Percentiles rank a stretch among this genome's conserved stretches.
Evolutionary conservation across 164 flowering plant genomes (phyloP).

Genomic region (Pachysandra terminalis): DNA sequence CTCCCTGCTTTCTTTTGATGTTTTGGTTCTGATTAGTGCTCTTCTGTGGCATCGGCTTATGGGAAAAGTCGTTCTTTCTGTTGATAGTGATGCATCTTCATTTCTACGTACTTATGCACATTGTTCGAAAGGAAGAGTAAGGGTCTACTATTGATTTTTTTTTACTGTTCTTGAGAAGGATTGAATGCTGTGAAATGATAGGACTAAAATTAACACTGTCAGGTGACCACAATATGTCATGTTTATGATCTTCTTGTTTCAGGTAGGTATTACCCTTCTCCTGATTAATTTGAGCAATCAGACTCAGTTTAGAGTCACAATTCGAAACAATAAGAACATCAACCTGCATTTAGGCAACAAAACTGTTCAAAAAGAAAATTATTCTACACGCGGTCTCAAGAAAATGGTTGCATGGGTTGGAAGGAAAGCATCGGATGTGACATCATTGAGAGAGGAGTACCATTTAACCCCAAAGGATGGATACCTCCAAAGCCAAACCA

Average conservation of each 20-base stretch:
- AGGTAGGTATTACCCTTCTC: slow-evolving; percentile 47
- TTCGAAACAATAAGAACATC: slow-evolving; percentile 24
- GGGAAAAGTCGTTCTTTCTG: slow-evolving; percentile 41
- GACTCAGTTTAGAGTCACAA: slow-evolving; percentile 31
- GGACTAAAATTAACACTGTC: background rate
- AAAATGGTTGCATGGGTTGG: slow-evolving; percentile 2
- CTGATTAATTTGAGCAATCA: slow-evolving; percentile 55
- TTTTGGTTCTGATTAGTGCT: slow-evolving; percentile 30
- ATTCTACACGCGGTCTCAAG: background rate
- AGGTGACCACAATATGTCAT: background rate
- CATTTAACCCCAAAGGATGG: slow-evolving; percentile 44
- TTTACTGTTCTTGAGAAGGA: background rate
- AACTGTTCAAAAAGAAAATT: background rate
- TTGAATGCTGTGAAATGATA: background rate
- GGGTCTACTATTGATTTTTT: background rate
- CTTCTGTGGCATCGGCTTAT: slow-evolving; percentile 53
- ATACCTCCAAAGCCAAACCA: slow-evolving; percentile 32
- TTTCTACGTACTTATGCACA: slow-evolving; percentile 51
- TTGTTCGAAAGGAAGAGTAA: slow-evolving; percentile 42
- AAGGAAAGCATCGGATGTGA: background rate
- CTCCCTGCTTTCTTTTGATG: background rate
- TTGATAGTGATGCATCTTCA: slow-evolving; percentile 22
- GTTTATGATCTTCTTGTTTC: slow-evolving; percentile 8
- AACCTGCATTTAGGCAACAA: background rate
- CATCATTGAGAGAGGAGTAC: slow-evolving; percentile 36